Conservation (phyloP, 2,329 filamentous ascomycete species). For the Triangularia verruculosa region DNA sequence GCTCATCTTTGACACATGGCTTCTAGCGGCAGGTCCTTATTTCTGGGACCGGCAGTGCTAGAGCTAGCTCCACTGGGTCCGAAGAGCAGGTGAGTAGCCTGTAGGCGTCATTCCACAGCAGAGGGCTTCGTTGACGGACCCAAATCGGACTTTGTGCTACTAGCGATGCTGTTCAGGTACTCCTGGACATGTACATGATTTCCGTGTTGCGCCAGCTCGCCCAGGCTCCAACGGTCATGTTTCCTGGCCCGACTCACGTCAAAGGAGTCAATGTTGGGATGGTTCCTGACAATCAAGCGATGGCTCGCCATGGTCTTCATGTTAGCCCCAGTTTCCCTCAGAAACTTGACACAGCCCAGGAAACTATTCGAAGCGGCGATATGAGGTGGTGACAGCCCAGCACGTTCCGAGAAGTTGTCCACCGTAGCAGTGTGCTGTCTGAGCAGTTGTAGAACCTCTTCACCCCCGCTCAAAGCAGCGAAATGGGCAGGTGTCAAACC, state of each 20-base stretch:
- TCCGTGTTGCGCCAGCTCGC: neutral
- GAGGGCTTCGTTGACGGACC: too few species aligned
- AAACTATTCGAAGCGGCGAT: neutral
- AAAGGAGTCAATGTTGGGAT: neutral
- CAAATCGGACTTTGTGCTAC: too few species aligned
- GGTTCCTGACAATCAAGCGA: neutral
- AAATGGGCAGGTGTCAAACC: neutral
- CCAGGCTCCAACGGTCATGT: neutral
- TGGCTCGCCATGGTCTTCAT: neutral
- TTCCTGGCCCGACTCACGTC: neutral
- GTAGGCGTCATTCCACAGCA: too few species aligned
- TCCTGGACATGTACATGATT: neutral
- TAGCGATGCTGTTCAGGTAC: neutral
- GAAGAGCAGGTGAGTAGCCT: neutral
- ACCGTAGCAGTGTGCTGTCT: neutral
- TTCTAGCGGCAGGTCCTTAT: neutral
- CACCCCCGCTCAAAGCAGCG: neutral
- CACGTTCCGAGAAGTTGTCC: neutral
- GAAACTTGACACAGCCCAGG: neutral
- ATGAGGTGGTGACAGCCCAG: neutral
- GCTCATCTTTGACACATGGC: neutral
- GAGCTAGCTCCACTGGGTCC: neutral
- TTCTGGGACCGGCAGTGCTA: neutral
- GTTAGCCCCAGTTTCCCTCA: neutral
- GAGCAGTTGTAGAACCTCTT: neutral